Evolutionary conservation across 768 basidiomycete genomes (phyloP), one percentile per base, ranked within the genome.

Genomic region (Phanerodontia chrysosporium): DNA sequence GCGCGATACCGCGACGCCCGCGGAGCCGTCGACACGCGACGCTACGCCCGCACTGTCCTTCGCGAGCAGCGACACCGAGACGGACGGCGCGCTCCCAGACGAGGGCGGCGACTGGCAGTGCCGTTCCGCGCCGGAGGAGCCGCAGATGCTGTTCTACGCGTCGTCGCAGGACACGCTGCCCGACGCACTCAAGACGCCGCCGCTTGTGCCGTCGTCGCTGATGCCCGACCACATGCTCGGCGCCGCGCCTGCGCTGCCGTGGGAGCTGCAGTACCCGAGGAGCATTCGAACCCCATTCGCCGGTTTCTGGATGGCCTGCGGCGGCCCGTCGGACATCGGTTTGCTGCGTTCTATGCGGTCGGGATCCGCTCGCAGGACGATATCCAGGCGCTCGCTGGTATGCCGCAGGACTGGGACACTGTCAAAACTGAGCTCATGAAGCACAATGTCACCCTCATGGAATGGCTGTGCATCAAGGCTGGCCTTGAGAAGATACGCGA

Each of bases 391-490:
- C 25, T 59, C 8, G 8, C 58, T 12, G 13, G 10, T 9, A 46
- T 39, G 29, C 24, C 45, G 24, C 25, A 21, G 18, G 45, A 48
- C 1, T 52, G 51, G 51, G 45, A 36, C 2, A 45, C 13, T 10
- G 18, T 52, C 3, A 18, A 14, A 5, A 21, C 14, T 5, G 18
- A 45, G 39, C 39, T 53, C 42, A 2, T 28, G 29, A 18, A 3
- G 16, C 45, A 28, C 29, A 27, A 21, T 12, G 30, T 59, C 21
- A 54, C 39, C 1, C n/a, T 54, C 45, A 53, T 59, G 51, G 58
- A 59, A 5, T 59, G 58, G 58, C 52, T 59, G 16, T 59, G 35
- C 36, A 35, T 59, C 58, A 53, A 59, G 42, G 44, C 22, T 4
- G 58, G 58, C 45, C 44, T 59, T 18, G 27, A 48, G 44, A 16